Percentiles rank a stretch among this genome's conserved stretches.
Evolutionary conservation across 768 basidiomycete species (phyloP).

Genomic region (Lepiota brunneoincarnata): DNA sequence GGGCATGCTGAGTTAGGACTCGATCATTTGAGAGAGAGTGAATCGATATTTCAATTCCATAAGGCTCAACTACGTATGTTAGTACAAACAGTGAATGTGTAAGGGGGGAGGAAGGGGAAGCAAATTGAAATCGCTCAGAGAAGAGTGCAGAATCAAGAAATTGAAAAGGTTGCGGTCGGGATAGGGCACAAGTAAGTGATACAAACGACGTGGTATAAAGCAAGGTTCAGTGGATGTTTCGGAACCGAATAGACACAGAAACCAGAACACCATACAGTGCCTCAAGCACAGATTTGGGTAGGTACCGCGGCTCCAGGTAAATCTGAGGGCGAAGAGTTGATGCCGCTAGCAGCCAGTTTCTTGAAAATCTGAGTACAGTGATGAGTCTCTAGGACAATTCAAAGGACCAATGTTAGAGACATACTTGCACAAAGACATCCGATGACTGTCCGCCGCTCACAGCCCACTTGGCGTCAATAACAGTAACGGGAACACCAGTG

Average conservation of each 20-base stretch:
- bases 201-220: constrained; percentile 9
- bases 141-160: background rate
- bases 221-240: too few relatives aligned
- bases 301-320: constrained; percentile 32
- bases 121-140: background rate
- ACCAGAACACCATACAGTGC: background rate
- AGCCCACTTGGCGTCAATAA: constrained; percentile 78
- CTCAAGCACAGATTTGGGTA: constrained; percentile 24
- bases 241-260: too few relatives aligned
- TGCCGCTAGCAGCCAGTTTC: constrained; percentile 43
- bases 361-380: constrained; percentile 38
- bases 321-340: constrained; percentile 31
- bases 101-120: background rate
- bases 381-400: background rate
- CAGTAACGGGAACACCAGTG: constrained; percentile 75
- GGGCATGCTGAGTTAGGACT: background rate
- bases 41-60: background rate
- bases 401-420: constrained; percentile 14
- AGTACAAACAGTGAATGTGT: constrained; percentile 4
- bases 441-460: constrained; percentile 71
- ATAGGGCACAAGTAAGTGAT: background rate
- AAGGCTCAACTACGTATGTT: constrained; percentile 4
- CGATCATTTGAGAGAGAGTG: too few relatives aligned
- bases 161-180: background rate
- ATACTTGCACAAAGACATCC: constrained; percentile 68